These are phyloP conservation scores for Colletotrichum sp. DNA, from an alignment of 2,329 filamentous ascomycete genomes.

Conservation along the genomic window DNA sequence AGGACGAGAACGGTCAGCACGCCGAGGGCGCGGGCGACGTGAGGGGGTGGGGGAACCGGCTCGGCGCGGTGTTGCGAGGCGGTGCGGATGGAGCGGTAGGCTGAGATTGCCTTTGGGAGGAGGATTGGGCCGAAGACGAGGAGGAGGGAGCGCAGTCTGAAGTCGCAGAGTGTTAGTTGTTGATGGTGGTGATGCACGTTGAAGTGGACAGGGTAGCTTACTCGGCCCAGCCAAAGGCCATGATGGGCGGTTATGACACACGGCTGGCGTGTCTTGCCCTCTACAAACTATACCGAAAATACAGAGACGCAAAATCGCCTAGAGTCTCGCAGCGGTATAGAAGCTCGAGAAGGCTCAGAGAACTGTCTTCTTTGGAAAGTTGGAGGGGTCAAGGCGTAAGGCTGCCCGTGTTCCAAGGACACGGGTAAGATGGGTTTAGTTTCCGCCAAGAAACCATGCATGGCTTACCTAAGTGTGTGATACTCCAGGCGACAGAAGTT, in stretches of 20 bases:
- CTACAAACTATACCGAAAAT: background rate
- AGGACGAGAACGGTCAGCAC: slow-evolving; percentile 59
- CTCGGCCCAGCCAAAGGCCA: slow-evolving; percentile 27
- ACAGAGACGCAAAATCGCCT: background rate
- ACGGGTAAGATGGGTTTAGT: slow-evolving; percentile 3
- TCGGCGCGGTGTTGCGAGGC: slow-evolving; percentile 48
- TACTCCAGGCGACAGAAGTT: slow-evolving; percentile 1
- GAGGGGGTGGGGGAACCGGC: slow-evolving; percentile 61
- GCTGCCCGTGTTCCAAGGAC: background rate
- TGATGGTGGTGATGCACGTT: background rate
- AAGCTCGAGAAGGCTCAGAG: background rate
- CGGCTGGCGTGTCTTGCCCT: background rate
- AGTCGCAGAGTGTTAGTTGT: background rate
- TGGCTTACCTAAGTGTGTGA: slow-evolving; percentile 12
- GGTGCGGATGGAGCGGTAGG: slow-evolving; percentile 62
- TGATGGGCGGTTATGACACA: slow-evolving; percentile 4
- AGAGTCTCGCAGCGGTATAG: background rate
- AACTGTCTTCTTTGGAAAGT: background rate
- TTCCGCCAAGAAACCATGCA: background rate
- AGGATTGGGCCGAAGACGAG: slow-evolving; percentile 75
- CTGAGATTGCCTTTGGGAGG: slow-evolving; percentile 68
- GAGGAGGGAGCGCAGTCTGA: slow-evolving; percentile 59
- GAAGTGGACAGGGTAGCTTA: background rate
- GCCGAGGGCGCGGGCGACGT: slow-evolving; percentile 61
- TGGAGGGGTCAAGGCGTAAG: background rate